phyloP scores from a whole-genome alignment of 75 land plant species.

The Picea glauca region DNA sequence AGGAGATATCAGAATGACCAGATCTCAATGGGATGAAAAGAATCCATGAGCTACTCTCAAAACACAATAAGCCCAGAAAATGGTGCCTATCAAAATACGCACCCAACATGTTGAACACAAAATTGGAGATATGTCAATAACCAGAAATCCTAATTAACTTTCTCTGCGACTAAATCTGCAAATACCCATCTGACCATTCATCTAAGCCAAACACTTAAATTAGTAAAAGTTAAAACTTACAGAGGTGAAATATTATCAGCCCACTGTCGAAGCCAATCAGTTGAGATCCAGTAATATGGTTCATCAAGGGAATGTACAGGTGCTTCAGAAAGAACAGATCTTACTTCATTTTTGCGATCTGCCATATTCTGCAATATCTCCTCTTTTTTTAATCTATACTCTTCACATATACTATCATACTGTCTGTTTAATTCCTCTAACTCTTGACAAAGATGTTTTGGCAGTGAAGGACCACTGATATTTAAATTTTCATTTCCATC shows the following conservation, averaged over 20 bases:
- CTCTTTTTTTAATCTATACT: constrained; percentile 53
- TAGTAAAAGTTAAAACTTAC: constrained; percentile 40
- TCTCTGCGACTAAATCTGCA: neutral
- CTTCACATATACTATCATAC: constrained; percentile 46
- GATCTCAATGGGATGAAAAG: neutral
- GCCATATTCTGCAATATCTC: constrained; percentile 34
- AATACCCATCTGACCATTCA: neutral
- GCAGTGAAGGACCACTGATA: constrained; percentile 31
- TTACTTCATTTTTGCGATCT: constrained; percentile 74
- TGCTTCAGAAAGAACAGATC: constrained; percentile 63
- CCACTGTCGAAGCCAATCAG: constrained; percentile 96
- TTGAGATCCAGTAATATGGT: constrained; percentile 79
- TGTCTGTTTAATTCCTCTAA: constrained; percentile 52
- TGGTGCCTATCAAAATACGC: neutral
- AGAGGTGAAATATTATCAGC: constrained; percentile 67
- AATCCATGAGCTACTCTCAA: neutral
- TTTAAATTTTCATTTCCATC: constrained; percentile 9
- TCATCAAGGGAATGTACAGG: constrained; percentile 57
- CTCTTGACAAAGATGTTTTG: constrained; percentile 58
- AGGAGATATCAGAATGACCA: too few relatives aligned
- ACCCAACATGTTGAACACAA: neutral
- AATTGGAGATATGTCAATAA: neutral
- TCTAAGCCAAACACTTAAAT: neutral
- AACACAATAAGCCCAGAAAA: neutral
- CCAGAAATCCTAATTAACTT: neutral